Evolutionary conservation across 2,329 filamentous ascomycete species (phyloP).

Genomic region (Stachybotrys chartarum): DNA sequence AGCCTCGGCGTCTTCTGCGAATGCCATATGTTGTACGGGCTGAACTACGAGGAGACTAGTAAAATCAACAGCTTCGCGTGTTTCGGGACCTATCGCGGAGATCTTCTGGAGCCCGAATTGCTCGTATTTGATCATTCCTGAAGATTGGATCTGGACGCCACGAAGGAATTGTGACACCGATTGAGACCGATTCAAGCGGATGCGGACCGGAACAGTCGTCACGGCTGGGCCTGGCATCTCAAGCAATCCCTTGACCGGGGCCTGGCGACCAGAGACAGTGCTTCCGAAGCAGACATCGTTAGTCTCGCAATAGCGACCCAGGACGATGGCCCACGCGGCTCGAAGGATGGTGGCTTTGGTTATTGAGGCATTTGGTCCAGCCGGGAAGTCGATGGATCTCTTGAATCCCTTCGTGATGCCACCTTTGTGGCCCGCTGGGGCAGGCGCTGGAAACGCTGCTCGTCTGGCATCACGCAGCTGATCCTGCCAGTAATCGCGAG

Average conservation of each 20-base stretch:
- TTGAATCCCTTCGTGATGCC: neutral
- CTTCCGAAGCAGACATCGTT: neutral
- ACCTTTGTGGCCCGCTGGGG: neutral
- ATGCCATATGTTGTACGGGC: neutral
- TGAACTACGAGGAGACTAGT: neutral
- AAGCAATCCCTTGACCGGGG: neutral
- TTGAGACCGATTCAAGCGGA: neutral
- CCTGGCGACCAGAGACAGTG: neutral
- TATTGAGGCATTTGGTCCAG: neutral
- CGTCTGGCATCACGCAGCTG: neutral
- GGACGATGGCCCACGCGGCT: slow-evolving; percentile 4
- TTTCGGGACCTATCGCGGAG: neutral
- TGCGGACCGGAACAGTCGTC: slow-evolving; percentile 17
- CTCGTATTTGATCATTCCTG: neutral
- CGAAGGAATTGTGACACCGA: neutral
- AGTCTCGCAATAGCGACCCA: neutral
- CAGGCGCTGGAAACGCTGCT: neutral
- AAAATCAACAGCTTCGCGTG: neutral
- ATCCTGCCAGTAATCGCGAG: neutral
- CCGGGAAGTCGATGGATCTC: neutral
- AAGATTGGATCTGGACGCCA: neutral
- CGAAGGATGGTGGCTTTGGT: slow-evolving; percentile 12
- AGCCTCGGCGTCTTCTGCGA: neutral
- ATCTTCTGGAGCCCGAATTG: neutral
- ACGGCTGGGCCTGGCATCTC: slow-evolving; percentile 10